Evolutionary conservation across 805 yeast genomes (phyloP).

Genomic region (Wilhelminamyces savonicus): DNA sequence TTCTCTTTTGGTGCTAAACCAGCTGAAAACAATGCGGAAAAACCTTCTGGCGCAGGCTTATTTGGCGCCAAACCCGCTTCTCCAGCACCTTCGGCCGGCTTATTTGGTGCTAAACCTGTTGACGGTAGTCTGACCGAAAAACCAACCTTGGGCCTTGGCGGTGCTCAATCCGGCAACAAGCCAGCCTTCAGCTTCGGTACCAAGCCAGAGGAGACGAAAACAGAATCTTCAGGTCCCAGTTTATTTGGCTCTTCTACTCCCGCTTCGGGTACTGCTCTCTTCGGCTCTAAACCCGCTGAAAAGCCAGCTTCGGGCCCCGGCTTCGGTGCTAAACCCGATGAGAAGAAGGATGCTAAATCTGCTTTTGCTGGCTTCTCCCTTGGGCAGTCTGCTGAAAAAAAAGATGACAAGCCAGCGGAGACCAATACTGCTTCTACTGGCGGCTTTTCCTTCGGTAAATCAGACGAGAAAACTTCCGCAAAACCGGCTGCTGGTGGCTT

Average conservation of each 20-base stretch:
- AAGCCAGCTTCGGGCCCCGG: slow-evolving; percentile 3
- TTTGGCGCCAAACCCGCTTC: slow-evolving; percentile 1
- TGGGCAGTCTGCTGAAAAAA: slow-evolving; percentile 4
- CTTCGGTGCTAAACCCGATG: slow-evolving; percentile 3
- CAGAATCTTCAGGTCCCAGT: too few species aligned
- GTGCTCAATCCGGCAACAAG: slow-evolving; percentile 2
- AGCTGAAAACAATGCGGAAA: slow-evolving; percentile 3
- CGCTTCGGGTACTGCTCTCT: too few species aligned
- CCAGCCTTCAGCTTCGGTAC: slow-evolving; percentile 20
- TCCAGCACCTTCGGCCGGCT: slow-evolving; percentile 10
- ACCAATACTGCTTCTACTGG: too few species aligned
- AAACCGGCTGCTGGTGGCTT: slow-evolving; percentile 3
- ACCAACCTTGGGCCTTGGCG: slow-evolving; percentile 5
- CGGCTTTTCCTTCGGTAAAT: neutral
- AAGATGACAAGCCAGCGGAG: slow-evolving; percentile 6
- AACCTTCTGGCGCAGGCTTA: slow-evolving; percentile 1
- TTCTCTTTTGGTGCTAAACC: slow-evolving; percentile 12
- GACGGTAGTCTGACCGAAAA: slow-evolving; percentile 3
- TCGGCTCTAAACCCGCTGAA: slow-evolving; percentile 6
- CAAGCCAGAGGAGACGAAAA: slow-evolving; percentile 5
- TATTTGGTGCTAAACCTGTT: slow-evolving; percentile 11
- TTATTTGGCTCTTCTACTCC: too few species aligned
- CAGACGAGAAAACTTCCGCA: neutral
- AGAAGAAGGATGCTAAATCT: slow-evolving; percentile 4
- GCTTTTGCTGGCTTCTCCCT: slow-evolving; percentile 4